phyloP scores from a whole-genome alignment of 192 early-diverging fungal genomes.

The Borealophlyctis nickersoniae region DNA sequence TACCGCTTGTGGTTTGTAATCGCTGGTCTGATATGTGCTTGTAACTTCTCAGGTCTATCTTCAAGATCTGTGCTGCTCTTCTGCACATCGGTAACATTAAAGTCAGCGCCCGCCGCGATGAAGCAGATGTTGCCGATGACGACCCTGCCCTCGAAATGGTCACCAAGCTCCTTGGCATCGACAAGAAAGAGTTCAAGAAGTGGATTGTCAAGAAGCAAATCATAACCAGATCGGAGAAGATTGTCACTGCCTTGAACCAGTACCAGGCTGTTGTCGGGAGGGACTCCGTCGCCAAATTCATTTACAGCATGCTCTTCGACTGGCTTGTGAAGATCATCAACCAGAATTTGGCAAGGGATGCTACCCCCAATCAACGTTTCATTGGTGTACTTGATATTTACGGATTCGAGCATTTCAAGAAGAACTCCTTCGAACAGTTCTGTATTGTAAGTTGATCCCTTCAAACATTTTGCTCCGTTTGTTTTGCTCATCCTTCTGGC shows the following conservation, averaged over 20 bases:
- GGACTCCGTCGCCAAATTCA: constrained; percentile 95
- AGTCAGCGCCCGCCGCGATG: constrained; percentile 65
- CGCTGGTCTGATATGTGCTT: neutral
- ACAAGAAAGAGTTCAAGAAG: constrained; percentile 78
- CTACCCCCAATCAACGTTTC: constrained; percentile 57
- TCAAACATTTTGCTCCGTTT: neutral
- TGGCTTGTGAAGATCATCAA: constrained; percentile 94
- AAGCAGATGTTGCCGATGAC: constrained; percentile 71
- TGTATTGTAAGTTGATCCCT: constrained; percentile 64
- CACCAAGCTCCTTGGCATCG: constrained; percentile 74
- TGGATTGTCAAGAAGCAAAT: constrained; percentile 96
- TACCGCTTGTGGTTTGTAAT: neutral
- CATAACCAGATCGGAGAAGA: constrained; percentile 86
- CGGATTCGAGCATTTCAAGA: constrained; percentile 98
- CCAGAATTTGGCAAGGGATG: constrained; percentile 56
- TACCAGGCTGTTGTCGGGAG: constrained; percentile 73
- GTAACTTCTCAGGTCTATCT: constrained; percentile 57
- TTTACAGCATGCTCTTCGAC: constrained; percentile 94
- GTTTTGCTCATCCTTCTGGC: neutral
- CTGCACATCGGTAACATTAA: constrained; percentile 95
- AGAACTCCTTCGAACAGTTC: constrained; percentile 99
- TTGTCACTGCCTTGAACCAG: constrained; percentile 72
- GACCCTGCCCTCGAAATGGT: constrained; percentile 71
- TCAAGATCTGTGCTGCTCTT: constrained; percentile 85
- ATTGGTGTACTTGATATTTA: constrained; percentile 99